These are phyloP conservation scores for Fusarium sp. DNA, from an alignment of 2,329 filamentous ascomycete species.

Conservation along the genomic window DNA sequence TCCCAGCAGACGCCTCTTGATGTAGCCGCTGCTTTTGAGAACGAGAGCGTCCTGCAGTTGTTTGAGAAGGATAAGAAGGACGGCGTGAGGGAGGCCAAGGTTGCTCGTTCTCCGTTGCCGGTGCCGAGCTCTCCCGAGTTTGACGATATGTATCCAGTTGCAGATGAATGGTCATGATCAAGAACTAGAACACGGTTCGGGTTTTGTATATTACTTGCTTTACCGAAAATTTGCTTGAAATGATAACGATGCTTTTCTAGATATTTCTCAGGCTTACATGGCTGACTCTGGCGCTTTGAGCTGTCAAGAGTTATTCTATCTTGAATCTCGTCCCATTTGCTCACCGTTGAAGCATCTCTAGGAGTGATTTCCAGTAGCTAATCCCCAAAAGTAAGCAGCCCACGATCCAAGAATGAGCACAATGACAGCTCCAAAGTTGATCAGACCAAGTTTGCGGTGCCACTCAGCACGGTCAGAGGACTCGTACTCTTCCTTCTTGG, in stretches of 20 bases:
- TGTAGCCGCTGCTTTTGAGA: slow-evolving; percentile 46
- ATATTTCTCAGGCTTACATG: neutral
- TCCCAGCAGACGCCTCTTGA: slow-evolving; percentile 46
- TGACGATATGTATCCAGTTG: neutral
- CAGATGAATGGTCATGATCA: neutral
- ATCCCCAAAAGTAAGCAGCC: slow-evolving; percentile 70
- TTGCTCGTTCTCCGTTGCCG: neutral
- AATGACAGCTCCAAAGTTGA: slow-evolving; percentile 56
- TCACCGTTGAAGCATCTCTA: neutral
- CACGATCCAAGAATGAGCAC: slow-evolving; percentile 62
- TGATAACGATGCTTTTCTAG: neutral
- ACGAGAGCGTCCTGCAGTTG: slow-evolving; percentile 41
- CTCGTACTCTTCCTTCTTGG: slow-evolving; percentile 55
- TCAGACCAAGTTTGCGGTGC: slow-evolving; percentile 54
- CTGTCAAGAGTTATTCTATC: neutral
- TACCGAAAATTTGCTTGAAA: neutral
- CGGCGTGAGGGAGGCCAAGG: neutral
- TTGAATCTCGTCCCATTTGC: neutral
- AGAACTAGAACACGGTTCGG: neutral
- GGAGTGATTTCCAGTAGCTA: slow-evolving; percentile 59
- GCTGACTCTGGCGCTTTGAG: neutral
- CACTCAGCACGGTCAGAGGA: slow-evolving; percentile 45
- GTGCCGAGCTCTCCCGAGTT: neutral
- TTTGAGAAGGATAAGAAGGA: slow-evolving; percentile 39
- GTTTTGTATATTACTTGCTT: neutral